phyloP scores from a whole-genome alignment of 164 flowering plant genomes.

The Tetracentron sinense region DNA sequence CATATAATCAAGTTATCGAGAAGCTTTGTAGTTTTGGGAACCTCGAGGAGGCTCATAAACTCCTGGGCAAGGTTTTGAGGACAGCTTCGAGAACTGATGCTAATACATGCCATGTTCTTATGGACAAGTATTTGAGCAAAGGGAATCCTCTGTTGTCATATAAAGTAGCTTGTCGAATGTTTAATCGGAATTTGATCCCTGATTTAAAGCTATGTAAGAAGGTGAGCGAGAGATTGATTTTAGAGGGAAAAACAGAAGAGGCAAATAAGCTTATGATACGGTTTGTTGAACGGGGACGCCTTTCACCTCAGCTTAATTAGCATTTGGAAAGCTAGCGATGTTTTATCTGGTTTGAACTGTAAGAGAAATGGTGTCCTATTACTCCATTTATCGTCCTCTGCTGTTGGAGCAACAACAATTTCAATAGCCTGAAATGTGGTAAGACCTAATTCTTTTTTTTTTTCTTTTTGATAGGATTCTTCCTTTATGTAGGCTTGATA shows the following conservation, averaged over 20 bases:
- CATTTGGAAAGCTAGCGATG: neutral
- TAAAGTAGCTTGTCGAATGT: slow-evolving; percentile 86
- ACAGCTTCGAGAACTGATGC: slow-evolving; percentile 70
- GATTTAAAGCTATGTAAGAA: slow-evolving; percentile 71
- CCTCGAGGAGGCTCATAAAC: slow-evolving; percentile 67
- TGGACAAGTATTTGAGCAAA: slow-evolving; percentile 57
- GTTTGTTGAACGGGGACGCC: slow-evolving; percentile 75
- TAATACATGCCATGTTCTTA: slow-evolving; percentile 64
- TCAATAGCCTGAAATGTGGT: too few species aligned
- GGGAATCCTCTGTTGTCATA: slow-evolving; percentile 56
- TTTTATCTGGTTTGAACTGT: neutral
- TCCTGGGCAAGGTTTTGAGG: slow-evolving; percentile 61
- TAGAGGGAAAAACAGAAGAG: slow-evolving; percentile 53
- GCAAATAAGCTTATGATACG: slow-evolving; percentile 68
- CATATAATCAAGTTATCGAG: slow-evolving; percentile 81
- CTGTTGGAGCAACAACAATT: too few species aligned
- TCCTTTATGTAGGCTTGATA: too few species aligned
- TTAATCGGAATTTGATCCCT: slow-evolving; percentile 71
- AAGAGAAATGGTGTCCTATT: neutral
- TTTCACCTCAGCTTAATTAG: slow-evolving; percentile 26
- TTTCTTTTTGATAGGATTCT: too few species aligned
- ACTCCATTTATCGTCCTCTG: neutral
- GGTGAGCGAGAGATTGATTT: slow-evolving; percentile 46
- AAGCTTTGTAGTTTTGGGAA: slow-evolving; percentile 75
- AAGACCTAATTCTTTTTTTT: too few species aligned